phyloP scores from a whole-genome alignment of 371 early-diverging fungal genomes.

The Rhizopus microsporus region DNA sequence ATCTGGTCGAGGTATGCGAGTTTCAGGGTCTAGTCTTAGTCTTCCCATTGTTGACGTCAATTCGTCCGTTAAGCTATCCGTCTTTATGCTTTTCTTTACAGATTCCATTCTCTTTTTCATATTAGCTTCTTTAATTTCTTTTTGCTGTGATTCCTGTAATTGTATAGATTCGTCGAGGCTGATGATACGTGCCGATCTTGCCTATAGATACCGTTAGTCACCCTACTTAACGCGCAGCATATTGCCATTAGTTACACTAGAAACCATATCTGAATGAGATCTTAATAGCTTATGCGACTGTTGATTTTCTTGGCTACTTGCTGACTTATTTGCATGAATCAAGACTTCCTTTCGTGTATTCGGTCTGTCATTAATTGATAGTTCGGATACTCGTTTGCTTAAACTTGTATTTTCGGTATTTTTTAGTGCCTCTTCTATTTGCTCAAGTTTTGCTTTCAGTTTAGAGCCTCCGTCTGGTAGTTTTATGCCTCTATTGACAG shows the following conservation, averaged over 20 bases:
- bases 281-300: slow-evolving; percentile 8
- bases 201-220: neutral
- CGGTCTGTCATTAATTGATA: slow-evolving; percentile 17
- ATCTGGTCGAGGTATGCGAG: slow-evolving; percentile 29
- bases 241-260: slow-evolving; percentile 1
- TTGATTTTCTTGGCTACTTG: neutral
- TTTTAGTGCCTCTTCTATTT: slow-evolving; percentile 23
- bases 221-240: neutral
- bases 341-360: slow-evolving; percentile 24
- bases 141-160: slow-evolving; percentile 36
- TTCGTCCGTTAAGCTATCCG: slow-evolving; percentile 39
- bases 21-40: slow-evolving; percentile 36
- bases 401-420: slow-evolving; percentile 10
- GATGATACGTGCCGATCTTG: slow-evolving; percentile 27
- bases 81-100: slow-evolving; percentile 7
- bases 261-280: slow-evolving; percentile 6
- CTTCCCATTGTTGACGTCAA: slow-evolving; percentile 32
- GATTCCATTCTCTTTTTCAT: slow-evolving; percentile 30
- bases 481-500: slow-evolving; percentile 13
- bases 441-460: slow-evolving; percentile 26
- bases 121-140: slow-evolving; percentile 35
- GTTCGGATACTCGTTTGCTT: slow-evolving; percentile 19
- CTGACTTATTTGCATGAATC: slow-evolving; percentile 13
- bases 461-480: slow-evolving; percentile 46
- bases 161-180: slow-evolving; percentile 42